These are phyloP conservation scores for Candida andamanensis DNA, from an alignment of 805 yeast genomes.

Conservation along the genomic window DNA sequence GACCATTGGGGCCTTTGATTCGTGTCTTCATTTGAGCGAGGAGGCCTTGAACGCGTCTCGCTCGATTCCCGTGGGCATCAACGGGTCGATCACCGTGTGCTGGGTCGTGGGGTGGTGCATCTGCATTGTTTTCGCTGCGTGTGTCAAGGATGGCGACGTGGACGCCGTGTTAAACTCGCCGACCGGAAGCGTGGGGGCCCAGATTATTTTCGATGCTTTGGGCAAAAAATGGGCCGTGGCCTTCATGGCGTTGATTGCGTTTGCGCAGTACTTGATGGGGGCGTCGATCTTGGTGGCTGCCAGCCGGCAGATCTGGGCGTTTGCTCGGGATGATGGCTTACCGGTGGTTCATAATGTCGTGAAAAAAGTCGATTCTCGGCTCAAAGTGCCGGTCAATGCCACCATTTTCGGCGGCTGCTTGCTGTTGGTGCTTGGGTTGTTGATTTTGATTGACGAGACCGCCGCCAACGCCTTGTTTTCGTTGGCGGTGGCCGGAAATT, in stretches of 20 bases:
- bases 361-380: constrained; percentile 50
- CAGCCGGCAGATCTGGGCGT: constrained; percentile 71
- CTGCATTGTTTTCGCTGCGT: constrained; percentile 49
- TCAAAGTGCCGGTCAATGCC: constrained; percentile 64
- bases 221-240: constrained; percentile 65
- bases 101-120: constrained; percentile 55
- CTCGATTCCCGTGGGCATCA: constrained; percentile 63
- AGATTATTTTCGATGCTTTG: constrained; percentile 55
- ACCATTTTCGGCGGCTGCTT: constrained; percentile 49
- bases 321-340: constrained; percentile 71
- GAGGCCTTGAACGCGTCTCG: constrained; percentile 60
- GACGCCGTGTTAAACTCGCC: constrained; percentile 36
- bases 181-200: constrained; percentile 63
- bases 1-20: constrained; percentile 73
- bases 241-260: constrained; percentile 51
- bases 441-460: constrained; percentile 52
- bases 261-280: constrained; percentile 65
- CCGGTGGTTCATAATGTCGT: constrained; percentile 52
- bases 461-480: constrained; percentile 70
- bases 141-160: constrained; percentile 45
- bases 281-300: constrained; percentile 57
- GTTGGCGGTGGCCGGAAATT: constrained; percentile 56
- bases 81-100: constrained; percentile 54
- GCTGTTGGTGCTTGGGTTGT: constrained; percentile 49
- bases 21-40: constrained; percentile 69